Conservation (phyloP, 1,284 basidiomycete species). For the Salmacisia buchloeana region DNA sequence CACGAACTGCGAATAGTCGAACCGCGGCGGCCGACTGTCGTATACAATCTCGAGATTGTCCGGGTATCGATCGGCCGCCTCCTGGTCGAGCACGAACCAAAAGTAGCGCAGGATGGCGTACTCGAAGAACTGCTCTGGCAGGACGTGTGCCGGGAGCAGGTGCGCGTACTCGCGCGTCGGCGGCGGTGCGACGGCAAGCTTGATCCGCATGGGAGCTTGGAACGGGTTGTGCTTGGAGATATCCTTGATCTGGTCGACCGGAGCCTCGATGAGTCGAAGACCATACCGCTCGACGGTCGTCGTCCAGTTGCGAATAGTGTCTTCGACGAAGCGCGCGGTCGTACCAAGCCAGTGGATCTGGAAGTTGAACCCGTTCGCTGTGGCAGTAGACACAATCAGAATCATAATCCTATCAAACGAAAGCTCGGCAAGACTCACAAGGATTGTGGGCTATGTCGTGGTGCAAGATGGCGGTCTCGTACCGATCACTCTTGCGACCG, state of each 20-base stretch:
- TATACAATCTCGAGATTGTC: constrained; percentile 38
- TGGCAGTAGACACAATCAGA: background rate
- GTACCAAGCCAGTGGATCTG: constrained; percentile 97
- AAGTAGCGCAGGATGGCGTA: constrained; percentile 39
- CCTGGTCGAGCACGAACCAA: constrained; percentile 49
- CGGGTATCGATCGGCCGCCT: constrained; percentile 35
- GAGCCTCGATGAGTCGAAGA: constrained; percentile 76
- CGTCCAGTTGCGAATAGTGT: constrained; percentile 76
- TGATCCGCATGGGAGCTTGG: constrained; percentile 43
- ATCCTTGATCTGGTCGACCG: constrained; percentile 49
- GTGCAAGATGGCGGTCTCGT: constrained; percentile 47
- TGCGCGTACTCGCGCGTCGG: constrained; percentile 23
- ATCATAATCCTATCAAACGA: background rate
- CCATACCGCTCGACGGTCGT: constrained; percentile 83
- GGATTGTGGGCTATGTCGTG: constrained; percentile 50
- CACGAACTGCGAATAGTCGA: constrained; percentile 47
- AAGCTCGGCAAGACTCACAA: background rate
- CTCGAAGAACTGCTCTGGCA: constrained; percentile 42
- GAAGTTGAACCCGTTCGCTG: constrained; percentile 49
- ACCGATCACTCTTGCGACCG: constrained; percentile 36
- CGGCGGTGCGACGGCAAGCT: constrained; percentile 41
- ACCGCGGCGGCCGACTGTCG: constrained; percentile 41
- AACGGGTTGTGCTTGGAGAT: constrained; percentile 46
- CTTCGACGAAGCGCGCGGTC: constrained; percentile 90
- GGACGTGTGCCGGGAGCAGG: constrained; percentile 22